These are phyloP conservation scores for Pyricularia grisea DNA, from an alignment of 2,329 filamentous ascomycete species.

Conservation along the genomic window DNA sequence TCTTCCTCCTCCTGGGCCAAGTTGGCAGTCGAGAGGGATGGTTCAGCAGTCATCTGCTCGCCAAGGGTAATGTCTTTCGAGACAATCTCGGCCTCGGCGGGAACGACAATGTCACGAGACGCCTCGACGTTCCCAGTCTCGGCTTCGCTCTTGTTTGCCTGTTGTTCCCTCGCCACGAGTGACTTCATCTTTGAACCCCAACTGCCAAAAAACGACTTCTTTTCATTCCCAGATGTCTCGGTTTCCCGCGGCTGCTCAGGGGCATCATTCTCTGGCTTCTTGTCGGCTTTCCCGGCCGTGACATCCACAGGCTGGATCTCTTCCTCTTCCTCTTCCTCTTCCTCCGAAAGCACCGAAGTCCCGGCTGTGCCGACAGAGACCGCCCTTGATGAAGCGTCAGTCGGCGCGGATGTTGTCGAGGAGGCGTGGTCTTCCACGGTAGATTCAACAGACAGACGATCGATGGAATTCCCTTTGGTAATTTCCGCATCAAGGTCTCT, in stretches of 20 bases:
- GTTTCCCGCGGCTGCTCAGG: not conserved
- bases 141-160: not conserved
- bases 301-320: constrained; percentile 4
- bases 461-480: not conserved
- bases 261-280: not conserved
- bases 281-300: not conserved
- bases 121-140: not conserved
- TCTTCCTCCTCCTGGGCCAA: not conserved
- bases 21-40: not conserved
- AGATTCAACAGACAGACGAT: not conserved
- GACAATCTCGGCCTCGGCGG: not conserved
- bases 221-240: not conserved
- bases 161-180: not conserved
- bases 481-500: not conserved
- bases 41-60: not conserved
- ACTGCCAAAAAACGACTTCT: not conserved
- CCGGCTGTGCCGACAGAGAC: not conserved
- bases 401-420: not conserved
- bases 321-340: not conserved
- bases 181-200: not conserved
- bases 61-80: not conserved
- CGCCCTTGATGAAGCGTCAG: not conserved
- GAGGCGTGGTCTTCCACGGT: not conserved
- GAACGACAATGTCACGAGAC: not conserved
- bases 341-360: not conserved